Conservation (phyloP, 2,329 filamentous ascomycete species). For the Phaeomoniella chlamydospora region DNA sequence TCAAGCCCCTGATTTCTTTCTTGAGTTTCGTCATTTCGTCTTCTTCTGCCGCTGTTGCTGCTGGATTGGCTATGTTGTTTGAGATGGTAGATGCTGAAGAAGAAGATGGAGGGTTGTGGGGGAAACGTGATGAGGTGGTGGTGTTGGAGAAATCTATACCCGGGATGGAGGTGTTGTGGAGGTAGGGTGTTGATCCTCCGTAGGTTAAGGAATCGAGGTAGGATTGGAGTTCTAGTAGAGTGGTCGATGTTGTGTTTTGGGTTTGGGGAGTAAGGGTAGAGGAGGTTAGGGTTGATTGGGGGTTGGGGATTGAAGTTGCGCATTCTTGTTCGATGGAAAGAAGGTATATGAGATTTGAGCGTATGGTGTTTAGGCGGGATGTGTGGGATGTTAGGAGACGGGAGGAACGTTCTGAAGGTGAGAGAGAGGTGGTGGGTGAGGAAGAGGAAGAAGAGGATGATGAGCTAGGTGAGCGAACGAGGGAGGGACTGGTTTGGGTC, state of each 20-base stretch:
- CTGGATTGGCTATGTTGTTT: not conserved
- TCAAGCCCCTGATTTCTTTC: slow-evolving; percentile 46
- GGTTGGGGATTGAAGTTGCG: slow-evolving; percentile 14
- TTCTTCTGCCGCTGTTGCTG: slow-evolving; percentile 17
- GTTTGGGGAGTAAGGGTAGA: slow-evolving; percentile 17
- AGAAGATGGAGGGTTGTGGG: not conserved
- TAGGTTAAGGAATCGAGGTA: slow-evolving; percentile 37
- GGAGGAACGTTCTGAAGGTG: slow-evolving; percentile 1
- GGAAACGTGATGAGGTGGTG: slow-evolving; percentile 5
- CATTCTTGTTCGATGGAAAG: slow-evolving; percentile 16
- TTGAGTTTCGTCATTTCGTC: slow-evolving; percentile 45
- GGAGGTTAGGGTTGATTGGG: slow-evolving; percentile 16
- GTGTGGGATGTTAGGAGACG: slow-evolving; percentile 8
- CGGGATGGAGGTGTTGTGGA: too few relatives aligned
- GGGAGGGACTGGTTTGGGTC: slow-evolving; percentile 42
- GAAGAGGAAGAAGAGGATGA: slow-evolving; percentile 9
- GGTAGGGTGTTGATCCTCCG: slow-evolving; percentile 9
- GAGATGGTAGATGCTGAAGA: too few relatives aligned
- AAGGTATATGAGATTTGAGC: slow-evolving; percentile 37
- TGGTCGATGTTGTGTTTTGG: not conserved
- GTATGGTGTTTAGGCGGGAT: slow-evolving; percentile 24
- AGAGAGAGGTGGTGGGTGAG: slow-evolving; percentile 10
- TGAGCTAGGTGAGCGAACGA: slow-evolving; percentile 21
- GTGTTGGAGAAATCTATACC: not conserved
- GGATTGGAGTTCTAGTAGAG: slow-evolving; percentile 27